These are phyloP conservation scores for Rhodotorula toruloides DNA, from an alignment of 768 basidiomycete species.

Conservation along the genomic window DNA sequence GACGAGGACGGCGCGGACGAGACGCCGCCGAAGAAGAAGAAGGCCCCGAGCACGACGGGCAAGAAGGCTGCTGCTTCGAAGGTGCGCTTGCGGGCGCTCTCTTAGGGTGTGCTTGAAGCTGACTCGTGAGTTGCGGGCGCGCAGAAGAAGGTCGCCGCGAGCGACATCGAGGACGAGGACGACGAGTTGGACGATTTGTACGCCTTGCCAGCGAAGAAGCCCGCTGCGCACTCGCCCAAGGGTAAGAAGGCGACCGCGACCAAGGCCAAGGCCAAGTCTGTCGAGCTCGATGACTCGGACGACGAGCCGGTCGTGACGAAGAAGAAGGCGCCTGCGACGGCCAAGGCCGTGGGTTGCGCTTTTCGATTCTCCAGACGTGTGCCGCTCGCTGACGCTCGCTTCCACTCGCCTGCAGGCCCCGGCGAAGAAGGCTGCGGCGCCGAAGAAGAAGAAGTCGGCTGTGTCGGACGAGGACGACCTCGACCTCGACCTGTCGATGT, in stretches of 20 bases:
- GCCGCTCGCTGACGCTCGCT: neutral
- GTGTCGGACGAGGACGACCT: neutral
- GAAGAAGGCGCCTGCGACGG: neutral
- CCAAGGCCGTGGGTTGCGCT: neutral
- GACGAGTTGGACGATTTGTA: slow-evolving; percentile 27
- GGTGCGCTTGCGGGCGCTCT: neutral
- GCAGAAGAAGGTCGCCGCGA: slow-evolving; percentile 1
- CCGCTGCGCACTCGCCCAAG: slow-evolving; percentile 22
- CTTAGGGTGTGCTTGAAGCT: neutral
- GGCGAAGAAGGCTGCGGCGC: slow-evolving; percentile 5
- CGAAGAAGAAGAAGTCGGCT: neutral
- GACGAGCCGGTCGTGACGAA: neutral
- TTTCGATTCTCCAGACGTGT: accelerated
- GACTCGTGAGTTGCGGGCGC: no score
- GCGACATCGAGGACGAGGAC: slow-evolving; percentile 6
- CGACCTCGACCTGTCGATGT: slow-evolving; percentile 4
- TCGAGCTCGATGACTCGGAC: slow-evolving; percentile 10
- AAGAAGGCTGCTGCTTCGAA: slow-evolving; percentile 22
- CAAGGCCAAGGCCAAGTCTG: slow-evolving; percentile 5
- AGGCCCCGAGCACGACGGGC: neutral
- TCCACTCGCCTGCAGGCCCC: neutral
- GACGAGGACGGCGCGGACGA: slow-evolving; percentile 18
- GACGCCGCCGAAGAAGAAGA: slow-evolving; percentile 25
- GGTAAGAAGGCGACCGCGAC: slow-evolving; percentile 9
- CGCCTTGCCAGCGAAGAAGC: slow-evolving; percentile 21